Conservation (phyloP, 2,329 filamentous ascomycete genomes). For the Aquanectria penicillioides region DNA sequence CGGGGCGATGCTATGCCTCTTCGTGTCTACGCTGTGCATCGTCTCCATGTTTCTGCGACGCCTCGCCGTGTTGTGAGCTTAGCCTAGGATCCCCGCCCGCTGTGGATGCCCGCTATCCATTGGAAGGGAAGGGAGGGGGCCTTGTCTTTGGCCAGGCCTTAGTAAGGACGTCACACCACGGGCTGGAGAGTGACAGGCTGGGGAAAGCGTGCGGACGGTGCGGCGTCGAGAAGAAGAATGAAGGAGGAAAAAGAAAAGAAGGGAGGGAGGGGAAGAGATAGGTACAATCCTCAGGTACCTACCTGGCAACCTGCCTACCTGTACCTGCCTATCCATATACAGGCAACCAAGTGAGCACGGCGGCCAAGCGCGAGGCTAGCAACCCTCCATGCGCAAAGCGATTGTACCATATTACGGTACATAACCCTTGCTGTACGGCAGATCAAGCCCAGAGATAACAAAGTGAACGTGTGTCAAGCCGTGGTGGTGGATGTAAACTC, state of each 20-base stretch:
- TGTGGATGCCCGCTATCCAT: too few species aligned
- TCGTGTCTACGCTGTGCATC: background rate
- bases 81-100: too few species aligned
- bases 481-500: background rate
- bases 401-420: too few species aligned
- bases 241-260: background rate
- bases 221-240: background rate
- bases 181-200: background rate
- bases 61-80: too few species aligned
- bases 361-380: too few species aligned
- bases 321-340: too few species aligned
- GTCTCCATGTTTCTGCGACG: background rate
- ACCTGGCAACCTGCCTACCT: background rate
- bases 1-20: background rate
- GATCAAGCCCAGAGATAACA: too few species aligned
- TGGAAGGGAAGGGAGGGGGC: background rate
- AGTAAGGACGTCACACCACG: slow-evolving; percentile 6
- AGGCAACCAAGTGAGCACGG: too few species aligned
- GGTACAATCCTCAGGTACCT: background rate
- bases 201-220: slow-evolving; percentile 8
- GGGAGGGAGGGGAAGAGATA: background rate
- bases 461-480: too few species aligned
- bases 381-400: too few species aligned
- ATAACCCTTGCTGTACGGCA: too few species aligned
- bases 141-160: slow-evolving; percentile 4